Conservation (phyloP, 192 early-diverging fungal genomes). For the Entomortierella lignicola region DNA sequence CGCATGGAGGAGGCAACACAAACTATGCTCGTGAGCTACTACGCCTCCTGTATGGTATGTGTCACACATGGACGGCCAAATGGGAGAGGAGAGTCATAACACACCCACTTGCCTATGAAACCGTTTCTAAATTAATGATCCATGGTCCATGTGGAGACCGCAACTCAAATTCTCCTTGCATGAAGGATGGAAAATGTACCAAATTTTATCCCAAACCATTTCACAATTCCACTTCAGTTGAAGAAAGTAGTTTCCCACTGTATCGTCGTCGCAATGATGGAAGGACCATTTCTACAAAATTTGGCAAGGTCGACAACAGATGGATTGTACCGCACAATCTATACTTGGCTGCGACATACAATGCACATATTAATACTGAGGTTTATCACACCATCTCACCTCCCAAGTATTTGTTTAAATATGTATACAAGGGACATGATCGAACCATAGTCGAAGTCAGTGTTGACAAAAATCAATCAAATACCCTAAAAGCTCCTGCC, state of each 20-base stretch:
- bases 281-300: too few relatives aligned
- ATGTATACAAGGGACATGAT: slow-evolving; percentile 39
- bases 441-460: not conserved
- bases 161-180: not conserved
- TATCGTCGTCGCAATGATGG: slow-evolving; percentile 10
- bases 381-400: slow-evolving; percentile 5
- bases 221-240: not conserved
- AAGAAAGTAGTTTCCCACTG: slow-evolving; percentile 14
- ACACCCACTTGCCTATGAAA: slow-evolving; percentile 9
- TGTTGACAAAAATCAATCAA: too few relatives aligned
- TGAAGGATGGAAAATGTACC: slow-evolving; percentile 12
- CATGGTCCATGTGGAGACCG: slow-evolving; percentile 28
- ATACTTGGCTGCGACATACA: slow-evolving; percentile 22
- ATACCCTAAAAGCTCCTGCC: too few relatives aligned
- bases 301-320: slow-evolving; percentile 11
- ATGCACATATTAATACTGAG: slow-evolving; percentile 48
- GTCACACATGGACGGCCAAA: too few relatives aligned
- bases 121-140: slow-evolving; percentile 13
- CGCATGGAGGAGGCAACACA: too few relatives aligned
- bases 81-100: too few relatives aligned
- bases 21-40: too few relatives aligned
- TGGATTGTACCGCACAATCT: slow-evolving; percentile 33
- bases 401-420: slow-evolving; percentile 21
- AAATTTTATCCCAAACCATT: slow-evolving; percentile 18
- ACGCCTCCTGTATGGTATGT: too few relatives aligned